Percentiles rank a stretch among this genome's conserved stretches.
Evolutionary conservation across 495 filamentous ascomycete species (phyloP).

Genomic region (Aspergillus conjunctus): DNA sequence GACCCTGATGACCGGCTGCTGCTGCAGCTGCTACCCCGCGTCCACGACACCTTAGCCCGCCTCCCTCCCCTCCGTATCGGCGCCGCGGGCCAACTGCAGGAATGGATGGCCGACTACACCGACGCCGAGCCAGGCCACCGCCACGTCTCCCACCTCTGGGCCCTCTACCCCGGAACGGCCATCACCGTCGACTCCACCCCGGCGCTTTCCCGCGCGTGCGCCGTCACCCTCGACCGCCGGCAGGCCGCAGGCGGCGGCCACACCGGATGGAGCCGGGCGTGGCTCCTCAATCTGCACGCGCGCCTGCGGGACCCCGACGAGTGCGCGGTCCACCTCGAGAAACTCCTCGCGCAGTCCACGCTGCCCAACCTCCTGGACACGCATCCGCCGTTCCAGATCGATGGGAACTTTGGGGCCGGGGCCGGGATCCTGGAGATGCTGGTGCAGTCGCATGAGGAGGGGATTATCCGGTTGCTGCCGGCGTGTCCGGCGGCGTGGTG

Average conservation of each 20-base stretch:
- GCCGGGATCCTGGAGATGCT: conserved; percentile 54
- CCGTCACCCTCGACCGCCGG: conserved; percentile 39
- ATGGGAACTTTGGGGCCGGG: conserved; percentile 55
- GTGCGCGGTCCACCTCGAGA: conserved; percentile 39
- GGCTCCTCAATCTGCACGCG: conserved; percentile 47
- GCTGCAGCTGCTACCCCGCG: conserved; percentile 25
- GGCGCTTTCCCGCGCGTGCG: conserved; percentile 38
- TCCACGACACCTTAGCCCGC: conserved; percentile 20
- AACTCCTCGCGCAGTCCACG: conserved; percentile 42
- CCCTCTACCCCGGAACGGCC: conserved; percentile 36
- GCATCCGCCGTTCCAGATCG: conserved; percentile 53
- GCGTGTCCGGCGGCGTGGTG: conserved; percentile 46
- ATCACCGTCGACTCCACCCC: conserved; percentile 30
- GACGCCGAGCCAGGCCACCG: conserved; percentile 52
- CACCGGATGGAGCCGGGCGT: conserved; percentile 53
- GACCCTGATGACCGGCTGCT: too few relatives aligned
- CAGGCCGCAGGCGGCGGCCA: conserved; percentile 47
- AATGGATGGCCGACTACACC: conserved; percentile 50
- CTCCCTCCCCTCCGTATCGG: conserved; percentile 41
- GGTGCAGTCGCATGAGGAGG: conserved; percentile 51
- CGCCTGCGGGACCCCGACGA: conserved; percentile 33
- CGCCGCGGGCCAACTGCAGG: conserved; percentile 46
- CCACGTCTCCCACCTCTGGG: conserved; percentile 53
- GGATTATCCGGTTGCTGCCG: conserved; percentile 45
- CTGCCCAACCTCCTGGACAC: conserved; percentile 46